Base-by-base conservation (phyloP, 352 stramenopile genomes). In the Globisporangium alternatum region DNA sequence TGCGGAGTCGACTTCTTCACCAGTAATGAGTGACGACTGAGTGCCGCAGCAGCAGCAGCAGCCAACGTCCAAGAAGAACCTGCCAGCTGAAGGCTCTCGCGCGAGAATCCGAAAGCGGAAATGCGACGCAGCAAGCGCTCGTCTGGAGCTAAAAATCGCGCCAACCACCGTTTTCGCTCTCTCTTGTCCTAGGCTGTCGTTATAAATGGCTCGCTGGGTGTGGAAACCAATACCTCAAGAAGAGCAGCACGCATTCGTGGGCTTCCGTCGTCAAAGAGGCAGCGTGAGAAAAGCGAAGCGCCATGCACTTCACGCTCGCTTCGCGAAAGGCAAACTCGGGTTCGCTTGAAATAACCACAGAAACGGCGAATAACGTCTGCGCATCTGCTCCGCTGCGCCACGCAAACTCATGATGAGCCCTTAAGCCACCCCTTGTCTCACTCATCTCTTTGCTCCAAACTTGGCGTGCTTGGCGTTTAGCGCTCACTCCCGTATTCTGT, bases 301-400 rank as follows among this genome's bases (percentile, higher is more conserved):
- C 43, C 12, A 30, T 37, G 19, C 51, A 57, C 19, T 43, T 35
- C 51, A 22, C 19, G 5, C 35, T 37, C 48, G 21, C 8, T 15
- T 37, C 48, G 31, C 6, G 1, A 55, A 19, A 8, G 1, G 5
- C 25, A 55, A 55, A 37, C 48, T 54, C 22, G 28, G n/a, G n/a
- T n/a, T n/a, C 47, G 48, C 48, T 56, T 25, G 30, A 56, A 56
- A 56, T 56, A 56, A 43, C 51, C 17, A 1, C 28, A 57, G 51
- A 57, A 57, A 57, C 51, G 30, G 51, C 28, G 51, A 57, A 57
- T 43, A 57, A 57, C 51, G 51, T 57, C 51, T 57, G 17, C 51
- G 51, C 51, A 56, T 43, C 5, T 1, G 28, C 17, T 31, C 13
- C 35, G 48, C 19, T 30, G 45, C 21, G 19, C 35, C 35, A 41